Evolutionary conservation across 352 stramenopile genomes (phyloP), one percentile per base, ranked within the genome.

Genomic region (Chrysophaeum taylorii): DNA sequence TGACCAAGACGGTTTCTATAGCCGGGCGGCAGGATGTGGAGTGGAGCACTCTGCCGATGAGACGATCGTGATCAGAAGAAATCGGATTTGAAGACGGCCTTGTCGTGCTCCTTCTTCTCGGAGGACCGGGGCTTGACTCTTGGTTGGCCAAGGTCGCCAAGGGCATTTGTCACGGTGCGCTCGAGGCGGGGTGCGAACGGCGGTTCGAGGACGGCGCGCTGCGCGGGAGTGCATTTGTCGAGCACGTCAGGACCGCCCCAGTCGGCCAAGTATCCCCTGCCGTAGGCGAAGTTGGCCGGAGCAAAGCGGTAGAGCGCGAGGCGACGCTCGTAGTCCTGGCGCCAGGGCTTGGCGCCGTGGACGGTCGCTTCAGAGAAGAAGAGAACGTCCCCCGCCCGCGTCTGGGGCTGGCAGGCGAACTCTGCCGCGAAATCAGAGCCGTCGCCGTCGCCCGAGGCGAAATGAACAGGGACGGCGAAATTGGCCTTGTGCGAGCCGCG

Each of bases 341-440:
- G 83, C 85, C 85, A 91, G 14, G 76, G 66, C 73, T 86, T 70
- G 0, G 83, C 84, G 62, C 85, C 85, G 75, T 91, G 85, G 0
- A 91, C 80, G 0, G 85, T 91, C 0, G 84, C 85, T 68, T 91
- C 85, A 23, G 68, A 81, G 70, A 89, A 91, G 7, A 91, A 61
- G 29, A 91, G 77, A 0, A 89, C 85, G 76, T 91, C 85, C 23
- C 85, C 85, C n/a, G 83, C 81, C 68, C 87, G 85, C 18, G 81
- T 88, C 23, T 64, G 74, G 21, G 82, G 81, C 75, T 91, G 85
- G 23, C 81, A 61, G 43, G 89, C 83, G 70, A 74, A 86, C 50
- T 87, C 81, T 36, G 60, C 54, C 50, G 63, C 35, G 35, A 76
- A 76, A 4, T 68, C 72, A 1, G 82, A 76, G 39, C 75, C 71